Evolutionary conservation across 805 yeast species (phyloP).

Genomic region (Metahyphopichia silvanorum): DNA sequence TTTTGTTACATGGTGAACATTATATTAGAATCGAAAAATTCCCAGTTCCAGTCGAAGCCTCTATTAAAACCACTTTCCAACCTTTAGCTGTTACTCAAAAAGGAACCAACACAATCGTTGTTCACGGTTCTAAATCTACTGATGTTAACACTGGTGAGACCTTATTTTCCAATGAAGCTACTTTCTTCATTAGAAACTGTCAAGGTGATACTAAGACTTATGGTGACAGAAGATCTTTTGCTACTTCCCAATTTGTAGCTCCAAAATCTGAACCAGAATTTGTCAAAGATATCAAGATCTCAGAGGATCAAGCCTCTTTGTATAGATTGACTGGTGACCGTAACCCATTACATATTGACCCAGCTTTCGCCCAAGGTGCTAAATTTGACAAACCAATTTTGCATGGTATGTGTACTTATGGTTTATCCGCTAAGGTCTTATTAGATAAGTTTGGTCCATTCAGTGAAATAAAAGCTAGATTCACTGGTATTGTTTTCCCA

Average conservation of each 20-base stretch:
- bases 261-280: slow-evolving; percentile 69
- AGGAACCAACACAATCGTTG: slow-evolving; percentile 79
- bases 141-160: slow-evolving; percentile 68
- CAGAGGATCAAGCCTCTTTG: slow-evolving; percentile 76
- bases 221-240: slow-evolving; percentile 53
- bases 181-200: slow-evolving; percentile 79
- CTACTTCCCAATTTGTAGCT: slow-evolving; percentile 59
- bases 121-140: slow-evolving; percentile 66
- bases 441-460: slow-evolving; percentile 78
- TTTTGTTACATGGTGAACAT: slow-evolving; percentile 93
- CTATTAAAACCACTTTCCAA: slow-evolving; percentile 54
- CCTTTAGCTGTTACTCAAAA: slow-evolving; percentile 81
- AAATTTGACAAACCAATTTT: slow-evolving; percentile 83
- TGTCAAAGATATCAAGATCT: slow-evolving; percentile 53
- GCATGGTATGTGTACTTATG: slow-evolving; percentile 89
- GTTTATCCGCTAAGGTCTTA: slow-evolving; percentile 73
- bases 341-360: slow-evolving; percentile 95
- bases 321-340: slow-evolving; percentile 92
- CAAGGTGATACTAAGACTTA: slow-evolving; percentile 50
- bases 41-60: slow-evolving; percentile 75
- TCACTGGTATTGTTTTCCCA: slow-evolving; percentile 89
- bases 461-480: slow-evolving; percentile 84
- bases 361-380: slow-evolving; percentile 82
- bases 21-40: slow-evolving; percentile 71
- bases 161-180: slow-evolving; percentile 76